Evolutionary conservation across 495 filamentous ascomycete species (phyloP).

Genomic region (Xylaria grammica): DNA sequence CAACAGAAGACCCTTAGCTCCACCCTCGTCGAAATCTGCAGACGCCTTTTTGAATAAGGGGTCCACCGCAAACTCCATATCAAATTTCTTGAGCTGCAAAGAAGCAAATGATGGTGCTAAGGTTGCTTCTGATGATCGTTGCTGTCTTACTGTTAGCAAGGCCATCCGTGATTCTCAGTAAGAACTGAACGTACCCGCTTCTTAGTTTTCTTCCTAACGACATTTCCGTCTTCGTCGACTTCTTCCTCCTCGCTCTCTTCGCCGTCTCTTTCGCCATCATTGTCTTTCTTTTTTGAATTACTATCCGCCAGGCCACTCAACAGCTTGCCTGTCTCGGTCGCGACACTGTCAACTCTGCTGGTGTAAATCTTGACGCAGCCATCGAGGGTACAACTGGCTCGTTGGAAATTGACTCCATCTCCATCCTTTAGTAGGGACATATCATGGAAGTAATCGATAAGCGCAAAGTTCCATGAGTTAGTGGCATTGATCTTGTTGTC

Average conservation of each 20-base stretch:
- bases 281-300: slow-evolving; percentile 71
- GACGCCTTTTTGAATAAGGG: slow-evolving; percentile 98
- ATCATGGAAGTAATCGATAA: slow-evolving; percentile 99
- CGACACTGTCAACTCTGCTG: slow-evolving; percentile 96
- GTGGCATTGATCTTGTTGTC: slow-evolving; percentile 99
- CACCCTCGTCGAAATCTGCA: slow-evolving; percentile 97
- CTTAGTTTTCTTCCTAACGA: slow-evolving; percentile 73
- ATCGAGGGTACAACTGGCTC: slow-evolving; percentile 96
- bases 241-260: slow-evolving; percentile 76
- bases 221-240: slow-evolving; percentile 77
- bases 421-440: slow-evolving; percentile 97
- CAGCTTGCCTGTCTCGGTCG: slow-evolving; percentile 94
- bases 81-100: slow-evolving; percentile 93
- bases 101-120: slow-evolving; percentile 86
- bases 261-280: slow-evolving; percentile 67
- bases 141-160: slow-evolving; percentile 47
- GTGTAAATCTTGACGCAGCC: slow-evolving; percentile 99
- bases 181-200: slow-evolving; percentile 48
- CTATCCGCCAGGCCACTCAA: slow-evolving; percentile 94
- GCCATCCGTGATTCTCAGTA: slow-evolving; percentile 1
- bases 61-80: slow-evolving; percentile 95
- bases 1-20: slow-evolving; percentile 91
- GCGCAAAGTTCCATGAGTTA: slow-evolving; percentile 98
- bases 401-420: slow-evolving; percentile 97
- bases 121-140: slow-evolving; percentile 89